These are phyloP conservation scores for Aspergillus sp. DNA, from an alignment of 2,329 filamentous ascomycete genomes.

Conservation along the genomic window DNA sequence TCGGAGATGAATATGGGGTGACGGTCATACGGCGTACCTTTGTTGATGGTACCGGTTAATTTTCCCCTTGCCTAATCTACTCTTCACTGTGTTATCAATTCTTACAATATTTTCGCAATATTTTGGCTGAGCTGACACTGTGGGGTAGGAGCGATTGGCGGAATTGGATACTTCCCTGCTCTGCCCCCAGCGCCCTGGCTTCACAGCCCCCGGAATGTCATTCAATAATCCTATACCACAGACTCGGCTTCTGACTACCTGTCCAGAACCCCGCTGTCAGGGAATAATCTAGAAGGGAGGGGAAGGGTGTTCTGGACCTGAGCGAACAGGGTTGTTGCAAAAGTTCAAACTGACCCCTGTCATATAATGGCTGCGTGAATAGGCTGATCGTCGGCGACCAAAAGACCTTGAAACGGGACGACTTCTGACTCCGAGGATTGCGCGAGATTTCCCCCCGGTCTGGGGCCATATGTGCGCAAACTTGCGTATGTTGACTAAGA, in stretches of 20 bases:
- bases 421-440: neutral
- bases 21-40: neutral
- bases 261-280: neutral
- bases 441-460: too few relatives aligned
- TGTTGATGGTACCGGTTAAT: neutral
- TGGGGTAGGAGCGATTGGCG: conserved; percentile 8
- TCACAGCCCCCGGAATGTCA: too few relatives aligned
- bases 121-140: neutral
- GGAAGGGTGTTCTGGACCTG: conserved; percentile 4
- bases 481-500: neutral
- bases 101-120: neutral
- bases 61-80: neutral
- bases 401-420: neutral
- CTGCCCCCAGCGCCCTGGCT: too few relatives aligned
- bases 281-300: conserved; percentile 5
- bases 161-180: conserved; percentile 7
- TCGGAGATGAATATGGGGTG: neutral
- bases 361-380: neutral
- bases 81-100: neutral
- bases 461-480: neutral
- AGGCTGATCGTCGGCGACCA: conserved; percentile 1
- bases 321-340: neutral
- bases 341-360: neutral
- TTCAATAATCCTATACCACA: neutral
- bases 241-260: neutral